Evolutionary conservation across 768 basidiomycete genomes (phyloP).

Genomic region (Phanerodontia chrysosporium): DNA sequence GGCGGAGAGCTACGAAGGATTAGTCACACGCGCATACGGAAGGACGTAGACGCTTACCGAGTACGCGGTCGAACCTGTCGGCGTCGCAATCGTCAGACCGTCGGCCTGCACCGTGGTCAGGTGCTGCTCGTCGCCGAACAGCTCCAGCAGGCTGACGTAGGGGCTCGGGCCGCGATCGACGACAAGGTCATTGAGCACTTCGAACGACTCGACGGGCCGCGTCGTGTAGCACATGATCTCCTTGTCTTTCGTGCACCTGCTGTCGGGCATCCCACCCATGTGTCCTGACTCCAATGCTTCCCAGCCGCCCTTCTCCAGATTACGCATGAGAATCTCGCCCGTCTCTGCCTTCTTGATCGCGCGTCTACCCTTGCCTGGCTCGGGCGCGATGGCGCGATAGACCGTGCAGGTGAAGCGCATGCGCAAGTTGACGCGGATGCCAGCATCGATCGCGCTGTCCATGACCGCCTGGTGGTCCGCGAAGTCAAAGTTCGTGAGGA

Average conservation of each 20-base stretch:
- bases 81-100: slow-evolving; percentile 90
- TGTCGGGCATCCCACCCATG: slow-evolving; percentile 36
- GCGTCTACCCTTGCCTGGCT: slow-evolving; percentile 57
- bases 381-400: slow-evolving; percentile 82
- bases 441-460: slow-evolving; percentile 84
- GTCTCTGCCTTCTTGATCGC: slow-evolving; percentile 92
- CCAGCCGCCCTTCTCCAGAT: slow-evolving; percentile 89
- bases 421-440: slow-evolving; percentile 94
- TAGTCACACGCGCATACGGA: slow-evolving; percentile 1
- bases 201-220: slow-evolving; percentile 91
- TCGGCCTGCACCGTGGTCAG: slow-evolving; percentile 99
- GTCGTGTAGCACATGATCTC: slow-evolving; percentile 99
- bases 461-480: slow-evolving; percentile 79
- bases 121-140: slow-evolving; percentile 98
- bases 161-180: slow-evolving; percentile 98
- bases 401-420: slow-evolving; percentile 99
- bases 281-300: slow-evolving; percentile 89
- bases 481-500: slow-evolving; percentile 96
- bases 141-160: slow-evolving; percentile 90
- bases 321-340: slow-evolving; percentile 96
- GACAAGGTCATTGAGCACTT: slow-evolving; percentile 93
- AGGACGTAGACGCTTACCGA: slow-evolving; percentile 55
- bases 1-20: slow-evolving; percentile 67
- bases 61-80: slow-evolving; percentile 98
- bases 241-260: slow-evolving; percentile 67